Evolutionary conservation across 169 alveolate species (phyloP).

Genomic region (Plasmodium chabaudi): DNA sequence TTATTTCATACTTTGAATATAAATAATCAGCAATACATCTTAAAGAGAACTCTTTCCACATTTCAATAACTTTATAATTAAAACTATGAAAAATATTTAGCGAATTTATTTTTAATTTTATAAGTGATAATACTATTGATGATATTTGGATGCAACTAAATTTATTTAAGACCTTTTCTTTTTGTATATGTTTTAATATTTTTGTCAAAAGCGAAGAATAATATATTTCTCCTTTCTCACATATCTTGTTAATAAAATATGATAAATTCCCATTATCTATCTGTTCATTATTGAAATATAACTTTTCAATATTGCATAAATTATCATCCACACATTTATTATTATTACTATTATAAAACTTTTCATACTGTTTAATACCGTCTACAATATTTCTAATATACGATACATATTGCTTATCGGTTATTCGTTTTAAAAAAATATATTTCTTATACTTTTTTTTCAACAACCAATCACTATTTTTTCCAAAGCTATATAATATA

Average conservation of each 20-base stretch:
- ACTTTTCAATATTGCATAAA: too few relatives aligned
- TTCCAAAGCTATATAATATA: slow-evolving; percentile 17
- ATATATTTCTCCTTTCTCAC: neutral
- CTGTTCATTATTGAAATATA: too few relatives aligned
- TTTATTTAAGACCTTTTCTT: slow-evolving; percentile 14
- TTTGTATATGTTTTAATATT: slow-evolving; percentile 6
- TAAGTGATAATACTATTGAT: slow-evolving; percentile 35
- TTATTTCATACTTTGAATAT: slow-evolving; percentile 42
- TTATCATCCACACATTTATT: too few relatives aligned
- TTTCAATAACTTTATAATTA: slow-evolving; percentile 19
- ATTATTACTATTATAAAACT: neutral
- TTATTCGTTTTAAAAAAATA: neutral
- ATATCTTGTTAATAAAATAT: neutral
- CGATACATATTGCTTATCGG: neutral
- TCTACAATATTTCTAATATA: slow-evolving; percentile 8
- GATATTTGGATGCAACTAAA: slow-evolving; percentile 37
- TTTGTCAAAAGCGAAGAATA: neutral
- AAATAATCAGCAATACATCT: slow-evolving; percentile 57
- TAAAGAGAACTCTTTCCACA: slow-evolving; percentile 65
- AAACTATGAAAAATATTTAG: slow-evolving; percentile 31
- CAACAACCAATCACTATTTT: neutral
- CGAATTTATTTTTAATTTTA: slow-evolving; percentile 34
- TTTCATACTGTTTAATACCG: neutral
- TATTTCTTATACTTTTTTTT: neutral
- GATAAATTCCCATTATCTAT: too few relatives aligned